phyloP scores from a whole-genome alignment of 495 filamentous ascomycete species.

The Parathielavia appendiculata region DNA sequence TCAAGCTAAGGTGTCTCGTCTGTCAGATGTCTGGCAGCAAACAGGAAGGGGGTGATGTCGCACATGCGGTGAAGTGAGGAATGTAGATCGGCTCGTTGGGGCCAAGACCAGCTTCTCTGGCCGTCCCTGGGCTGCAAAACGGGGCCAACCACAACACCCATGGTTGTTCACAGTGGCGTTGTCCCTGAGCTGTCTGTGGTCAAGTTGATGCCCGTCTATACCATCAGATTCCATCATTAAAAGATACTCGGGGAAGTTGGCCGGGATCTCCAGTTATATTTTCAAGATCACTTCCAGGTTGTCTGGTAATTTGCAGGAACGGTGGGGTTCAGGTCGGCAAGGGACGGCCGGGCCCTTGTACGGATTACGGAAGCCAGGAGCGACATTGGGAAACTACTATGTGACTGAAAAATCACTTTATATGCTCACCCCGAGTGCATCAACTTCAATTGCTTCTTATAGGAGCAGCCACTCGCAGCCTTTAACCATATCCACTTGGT shows the following conservation, averaged over 20 bases:
- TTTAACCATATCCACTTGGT: too few species aligned
- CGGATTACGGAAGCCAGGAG: too few species aligned
- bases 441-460: too few species aligned
- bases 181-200: background rate
- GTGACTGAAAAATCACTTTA: too few species aligned
- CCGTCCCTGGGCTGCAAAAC: background rate
- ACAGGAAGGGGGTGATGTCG: too few species aligned
- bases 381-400: too few species aligned
- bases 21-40: too few species aligned
- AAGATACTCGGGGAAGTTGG: conserved; percentile 3
- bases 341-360: too few species aligned
- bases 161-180: background rate
- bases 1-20: background rate
- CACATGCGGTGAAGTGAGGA: background rate
- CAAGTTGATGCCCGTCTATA: background rate
- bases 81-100: background rate
- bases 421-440: too few species aligned
- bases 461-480: too few species aligned
- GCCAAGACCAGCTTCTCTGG: background rate
- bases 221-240: too few species aligned
- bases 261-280: background rate
- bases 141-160: background rate
- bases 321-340: background rate
- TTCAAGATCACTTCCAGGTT: too few species aligned
- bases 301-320: background rate